Evolutionary conservation across 2,329 filamentous ascomycete species (phyloP), one percentile per base, ranked within the genome.

Genomic region (Lasiodiplodia sp.): DNA sequence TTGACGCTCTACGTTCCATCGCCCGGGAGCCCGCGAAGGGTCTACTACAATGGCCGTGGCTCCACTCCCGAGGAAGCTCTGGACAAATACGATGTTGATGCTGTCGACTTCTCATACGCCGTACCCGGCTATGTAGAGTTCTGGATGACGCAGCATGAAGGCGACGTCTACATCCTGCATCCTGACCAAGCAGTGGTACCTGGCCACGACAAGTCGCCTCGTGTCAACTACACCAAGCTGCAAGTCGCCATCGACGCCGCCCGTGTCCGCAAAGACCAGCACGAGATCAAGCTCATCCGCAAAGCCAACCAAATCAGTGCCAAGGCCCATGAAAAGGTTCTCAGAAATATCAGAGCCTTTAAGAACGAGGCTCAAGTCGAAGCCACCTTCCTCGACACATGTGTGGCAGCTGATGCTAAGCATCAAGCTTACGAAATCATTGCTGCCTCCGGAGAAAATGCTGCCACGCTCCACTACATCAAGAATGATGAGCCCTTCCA

Each of bases 401-500:
- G 93, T 77, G 89, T 92, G 62, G 86, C 90, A 8, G 84, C 87
- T 65, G 92, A 91, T 70, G 91, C 92, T 3, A 91, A 91, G 71
- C 84, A 88, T 63, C 92, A 97, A 82, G 90, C 95, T 0, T 99
- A 99, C 77, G 88, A 90, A 57, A 87, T 94, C n/a, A 97, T 99
- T 73, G 93, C 92, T 56, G 95, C 92, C 2, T 89, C 91, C 1
- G 95, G 95, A 0, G 77, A 84, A n/a, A 96, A 96, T 75, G 94
- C 92, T 6, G 90, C 91, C 16, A 94, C 92, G 0, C 83, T 98
- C 51, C 96, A 99, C 80, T 99, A 99, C 79, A 87, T 87, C 53
- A 88, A 87, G 66, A 98, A 99, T 77, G 86, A 96, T 74, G 87
- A 91, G 73, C 81, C 89, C 1, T 86, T 98, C 21, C 81, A 82